Conservation (phyloP, 202 grass and related monocot genomes). For the Digitaria exilis region DNA sequence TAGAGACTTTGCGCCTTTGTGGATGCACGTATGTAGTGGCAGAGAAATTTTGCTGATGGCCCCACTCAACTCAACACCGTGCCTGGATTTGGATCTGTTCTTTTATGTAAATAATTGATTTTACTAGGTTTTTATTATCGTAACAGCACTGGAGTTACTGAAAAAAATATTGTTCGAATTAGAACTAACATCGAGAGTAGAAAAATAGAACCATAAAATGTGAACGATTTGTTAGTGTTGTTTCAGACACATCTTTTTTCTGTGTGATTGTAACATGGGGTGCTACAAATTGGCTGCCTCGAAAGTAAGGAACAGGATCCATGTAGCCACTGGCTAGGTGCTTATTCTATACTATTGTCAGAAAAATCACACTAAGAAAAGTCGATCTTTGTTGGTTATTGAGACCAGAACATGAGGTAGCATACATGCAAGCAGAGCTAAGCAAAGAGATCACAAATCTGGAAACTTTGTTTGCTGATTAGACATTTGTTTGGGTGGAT, state of each 20-base stretch:
- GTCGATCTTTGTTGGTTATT: too few relatives aligned
- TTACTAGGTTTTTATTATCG: background rate
- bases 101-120: conserved; percentile 27
- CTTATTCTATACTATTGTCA: too few relatives aligned
- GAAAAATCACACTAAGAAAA: background rate
- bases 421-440: too few relatives aligned
- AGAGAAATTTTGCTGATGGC: conserved; percentile 1
- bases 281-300: background rate
- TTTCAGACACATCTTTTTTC: background rate
- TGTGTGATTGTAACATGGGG: too few relatives aligned
- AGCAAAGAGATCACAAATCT: background rate
- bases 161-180: background rate
- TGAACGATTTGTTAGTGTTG: background rate
- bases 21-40: background rate
- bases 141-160: background rate
- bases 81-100: background rate
- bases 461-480: background rate
- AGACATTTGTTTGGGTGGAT: background rate
- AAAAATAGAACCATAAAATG: background rate
- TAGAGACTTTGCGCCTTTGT: background rate
- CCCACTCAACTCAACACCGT: background rate
- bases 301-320: too few relatives aligned
- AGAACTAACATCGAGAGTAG: background rate
- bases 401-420: background rate
- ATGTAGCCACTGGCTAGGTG: too few relatives aligned